Evolutionary conservation across 2,329 filamentous ascomycete species (phyloP).

Genomic region (Fonsecaea nubica): DNA sequence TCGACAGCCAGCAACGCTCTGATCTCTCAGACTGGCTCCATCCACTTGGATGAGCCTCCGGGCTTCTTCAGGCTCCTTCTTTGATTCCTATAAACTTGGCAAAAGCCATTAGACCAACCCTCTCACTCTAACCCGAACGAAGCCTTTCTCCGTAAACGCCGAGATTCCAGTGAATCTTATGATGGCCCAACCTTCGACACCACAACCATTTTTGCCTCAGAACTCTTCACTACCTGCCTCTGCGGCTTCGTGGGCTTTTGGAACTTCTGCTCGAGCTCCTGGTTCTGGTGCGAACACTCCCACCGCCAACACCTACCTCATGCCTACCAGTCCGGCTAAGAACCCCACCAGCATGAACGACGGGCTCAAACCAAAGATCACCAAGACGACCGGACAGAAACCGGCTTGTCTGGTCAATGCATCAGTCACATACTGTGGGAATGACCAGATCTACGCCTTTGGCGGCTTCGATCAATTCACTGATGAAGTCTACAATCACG

Average conservation of each 20-base stretch:
- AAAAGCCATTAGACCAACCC: neutral
- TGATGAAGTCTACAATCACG: slow-evolving; percentile 98
- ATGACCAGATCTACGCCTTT: slow-evolving; percentile 97
- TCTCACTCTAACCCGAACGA: neutral
- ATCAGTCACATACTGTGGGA: slow-evolving; percentile 97
- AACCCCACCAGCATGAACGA: slow-evolving; percentile 67
- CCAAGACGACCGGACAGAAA: slow-evolving; percentile 75
- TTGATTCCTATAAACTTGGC: neutral
- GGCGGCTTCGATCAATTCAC: slow-evolving; percentile 99
- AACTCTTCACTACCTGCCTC: slow-evolving; percentile 13
- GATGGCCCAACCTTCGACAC: slow-evolving; percentile 35
- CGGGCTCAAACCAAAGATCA: slow-evolving; percentile 73
- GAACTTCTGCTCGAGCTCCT: slow-evolving; percentile 13
- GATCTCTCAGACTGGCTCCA: slow-evolving; percentile 7
- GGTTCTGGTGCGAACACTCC: slow-evolving; percentile 38
- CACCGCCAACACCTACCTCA: slow-evolving; percentile 72
- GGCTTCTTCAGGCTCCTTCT: neutral
- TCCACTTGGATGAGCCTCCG: slow-evolving; percentile 4
- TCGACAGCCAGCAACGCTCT: neutral
- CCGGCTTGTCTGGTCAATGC: slow-evolving; percentile 97
- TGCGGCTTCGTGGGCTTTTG: slow-evolving; percentile 12
- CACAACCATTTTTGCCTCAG: slow-evolving; percentile 22
- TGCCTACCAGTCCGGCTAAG: slow-evolving; percentile 83
- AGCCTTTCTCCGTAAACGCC: slow-evolving; percentile 1
- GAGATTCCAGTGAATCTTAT: slow-evolving; percentile 12